Evolutionary conservation across 805 yeast species (phyloP).

Genomic region (Barnettozyma salicaria): DNA sequence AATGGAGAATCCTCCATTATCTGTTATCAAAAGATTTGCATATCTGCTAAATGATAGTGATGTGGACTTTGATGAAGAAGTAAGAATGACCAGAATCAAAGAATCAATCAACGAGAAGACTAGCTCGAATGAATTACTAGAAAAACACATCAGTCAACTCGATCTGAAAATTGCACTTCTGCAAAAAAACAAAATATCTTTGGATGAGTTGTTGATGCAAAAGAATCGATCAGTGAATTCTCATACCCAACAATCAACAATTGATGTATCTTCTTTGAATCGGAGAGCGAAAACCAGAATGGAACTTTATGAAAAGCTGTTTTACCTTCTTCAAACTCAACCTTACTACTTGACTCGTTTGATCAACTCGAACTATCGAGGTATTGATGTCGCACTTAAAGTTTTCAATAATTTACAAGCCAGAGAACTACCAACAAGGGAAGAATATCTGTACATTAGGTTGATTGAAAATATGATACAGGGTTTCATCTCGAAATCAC

Average conservation of each 20-base stretch:
- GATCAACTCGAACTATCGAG: constrained; percentile 32
- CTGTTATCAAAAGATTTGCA: constrained; percentile 72
- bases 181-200: constrained; percentile 70
- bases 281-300: constrained; percentile 41
- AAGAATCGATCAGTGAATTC: constrained; percentile 19
- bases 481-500: constrained; percentile 31
- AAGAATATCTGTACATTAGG: constrained; percentile 24
- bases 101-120: constrained; percentile 67
- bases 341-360: constrained; percentile 63
- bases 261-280: constrained; percentile 26
- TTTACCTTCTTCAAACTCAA: constrained; percentile 80
- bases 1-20: constrained; percentile 69
- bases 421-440: constrained; percentile 24
- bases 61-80: constrained; percentile 69
- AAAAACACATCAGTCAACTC: constrained; percentile 66
- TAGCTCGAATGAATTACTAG: constrained; percentile 63
- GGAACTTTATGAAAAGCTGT: constrained; percentile 68
- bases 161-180: constrained; percentile 74
- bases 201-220: constrained; percentile 57
- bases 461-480: constrained; percentile 27
- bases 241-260: constrained; percentile 7
- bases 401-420: constrained; percentile 22
- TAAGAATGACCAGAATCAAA: constrained; percentile 58
- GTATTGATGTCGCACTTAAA: constrained; percentile 24
- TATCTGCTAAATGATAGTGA: constrained; percentile 67